Evolutionary conservation across 1,139 yeast species (phyloP), one percentile per base, ranked within the genome.

Genomic region (Geotrichum aggregatum): DNA sequence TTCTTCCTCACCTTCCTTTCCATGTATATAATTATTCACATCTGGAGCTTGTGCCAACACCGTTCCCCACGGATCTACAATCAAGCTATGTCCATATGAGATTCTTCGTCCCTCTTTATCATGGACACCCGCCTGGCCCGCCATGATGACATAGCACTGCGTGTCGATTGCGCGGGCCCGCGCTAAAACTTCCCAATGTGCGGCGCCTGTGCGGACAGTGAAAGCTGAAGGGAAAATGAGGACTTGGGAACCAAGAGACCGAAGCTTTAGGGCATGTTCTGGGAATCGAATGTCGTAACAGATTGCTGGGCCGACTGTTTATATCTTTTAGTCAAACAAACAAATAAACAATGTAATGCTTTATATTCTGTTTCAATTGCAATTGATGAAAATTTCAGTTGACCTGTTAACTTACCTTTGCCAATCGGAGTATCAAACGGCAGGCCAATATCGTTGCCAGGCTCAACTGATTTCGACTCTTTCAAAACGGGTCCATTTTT

Each of bases 221-320:
- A 94, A 92, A 0, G 98, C 98, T 38, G 95, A 84, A 0, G 98
- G 98, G 61, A 74, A 92, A 1, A 91, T 78, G 28, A 92, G 63
- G 30, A 92, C 71, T 54, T 88, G 78, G 0, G 97, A 96, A 1
- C 97, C 97, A 42, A 73, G 63, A 21, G 79, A 66, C 40, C 96
- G 74, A 42, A 87, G 71, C 43, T 80, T 67, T 34, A 85, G 64
- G 1, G 92, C 82, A 48, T 85, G 71, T 66, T 91, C 97, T 0
- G 96, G 96, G 66, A 91, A 91, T 58, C 98, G 73, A 39, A 92
- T 79, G 66, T 88, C 96, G 64, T 88, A 89, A 67, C 97, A 89
- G 36, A 87, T 85, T 1, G 84, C 87, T 11, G 81, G 71, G 0
- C 97, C 97, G 3, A 66, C 47, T 38, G n/a, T 30, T 30, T 14